These are phyloP conservation scores for Botrytis fabae DNA, from an alignment of 2,329 filamentous ascomycete species.

Conservation along the genomic window DNA sequence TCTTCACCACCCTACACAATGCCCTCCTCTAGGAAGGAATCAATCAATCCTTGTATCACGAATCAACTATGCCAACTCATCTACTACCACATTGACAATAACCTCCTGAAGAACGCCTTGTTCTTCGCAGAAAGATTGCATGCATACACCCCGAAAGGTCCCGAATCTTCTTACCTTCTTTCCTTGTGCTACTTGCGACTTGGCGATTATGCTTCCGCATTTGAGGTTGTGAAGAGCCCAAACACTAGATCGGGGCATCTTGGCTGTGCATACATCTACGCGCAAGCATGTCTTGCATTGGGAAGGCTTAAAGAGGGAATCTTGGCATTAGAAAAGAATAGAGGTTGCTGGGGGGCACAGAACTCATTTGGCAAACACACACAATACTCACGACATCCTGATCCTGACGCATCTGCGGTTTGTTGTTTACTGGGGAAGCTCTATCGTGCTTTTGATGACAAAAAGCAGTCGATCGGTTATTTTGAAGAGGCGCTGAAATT, in stretches of 20 bases:
- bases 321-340: conserved; percentile 78
- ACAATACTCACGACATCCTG: conserved; percentile 68
- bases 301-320: conserved; percentile 81
- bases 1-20: conserved; percentile 32
- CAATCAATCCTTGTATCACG: conserved; percentile 35
- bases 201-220: conserved; percentile 81
- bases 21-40: conserved; percentile 31
- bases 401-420: conserved; percentile 83
- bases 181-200: conserved; percentile 82
- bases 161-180: conserved; percentile 80
- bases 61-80: conserved; percentile 56
- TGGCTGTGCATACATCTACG: conserved; percentile 88
- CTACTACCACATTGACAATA: conserved; percentile 81
- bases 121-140: conserved; percentile 88
- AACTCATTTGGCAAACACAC: conserved; percentile 82
- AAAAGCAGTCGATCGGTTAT: conserved; percentile 78
- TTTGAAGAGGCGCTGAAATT: conserved; percentile 86
- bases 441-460: conserved; percentile 77
- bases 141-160: conserved; percentile 78
- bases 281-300: conserved; percentile 80
- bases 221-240: conserved; percentile 73
- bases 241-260: conserved; percentile 73
- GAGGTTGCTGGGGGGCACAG: conserved; percentile 71
- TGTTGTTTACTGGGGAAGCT: conserved; percentile 83
- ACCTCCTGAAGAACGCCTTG: conserved; percentile 82